Conservation (phyloP, 345 rosid genomes). For the Ceriops decandra region DNA sequence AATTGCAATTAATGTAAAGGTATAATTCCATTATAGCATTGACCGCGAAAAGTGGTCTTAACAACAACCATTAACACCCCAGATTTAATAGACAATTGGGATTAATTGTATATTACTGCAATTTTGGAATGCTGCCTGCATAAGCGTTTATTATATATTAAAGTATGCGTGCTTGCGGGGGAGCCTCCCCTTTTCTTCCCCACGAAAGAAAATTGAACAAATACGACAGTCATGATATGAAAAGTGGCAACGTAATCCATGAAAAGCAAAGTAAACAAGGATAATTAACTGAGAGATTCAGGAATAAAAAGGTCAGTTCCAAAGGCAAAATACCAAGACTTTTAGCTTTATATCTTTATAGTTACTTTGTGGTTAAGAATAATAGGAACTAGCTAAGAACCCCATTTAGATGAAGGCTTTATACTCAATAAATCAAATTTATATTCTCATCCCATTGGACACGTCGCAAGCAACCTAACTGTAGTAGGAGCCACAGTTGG, state of each 20-base stretch:
- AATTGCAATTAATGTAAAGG: too few relatives aligned
- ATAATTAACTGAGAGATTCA: not conserved
- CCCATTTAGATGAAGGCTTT: not conserved
- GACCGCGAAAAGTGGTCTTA: too few relatives aligned
- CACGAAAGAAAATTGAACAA: too few relatives aligned
- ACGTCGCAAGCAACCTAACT: slow-evolving; percentile 36
- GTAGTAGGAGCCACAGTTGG: slow-evolving; percentile 21
- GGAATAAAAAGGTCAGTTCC: not conserved
- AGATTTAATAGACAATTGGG: too few relatives aligned
- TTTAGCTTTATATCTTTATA: slow-evolving; percentile 11
- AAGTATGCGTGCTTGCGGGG: not conserved
- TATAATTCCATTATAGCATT: too few relatives aligned
- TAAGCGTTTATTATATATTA: too few relatives aligned
- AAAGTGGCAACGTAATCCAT: slow-evolving; percentile 11
- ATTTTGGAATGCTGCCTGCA: too few relatives aligned
- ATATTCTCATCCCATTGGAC: slow-evolving; percentile 20
- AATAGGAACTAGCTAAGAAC: not conserved
- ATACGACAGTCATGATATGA: not conserved
- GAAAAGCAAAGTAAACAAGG: slow-evolving; percentile 5
- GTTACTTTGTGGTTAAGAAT: not conserved
- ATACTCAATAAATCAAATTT: slow-evolving; percentile 11
- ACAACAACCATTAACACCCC: too few relatives aligned
- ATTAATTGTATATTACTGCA: too few relatives aligned
- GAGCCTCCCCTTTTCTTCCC: not conserved
- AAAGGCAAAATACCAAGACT: slow-evolving; percentile 23